A percentile compares a stretch with the other conserved stretches of the same genome.
Evolutionary conservation across 2,329 filamentous ascomycete genomes (phyloP).

Genomic region (Lasiodiplodia theobromae): DNA sequence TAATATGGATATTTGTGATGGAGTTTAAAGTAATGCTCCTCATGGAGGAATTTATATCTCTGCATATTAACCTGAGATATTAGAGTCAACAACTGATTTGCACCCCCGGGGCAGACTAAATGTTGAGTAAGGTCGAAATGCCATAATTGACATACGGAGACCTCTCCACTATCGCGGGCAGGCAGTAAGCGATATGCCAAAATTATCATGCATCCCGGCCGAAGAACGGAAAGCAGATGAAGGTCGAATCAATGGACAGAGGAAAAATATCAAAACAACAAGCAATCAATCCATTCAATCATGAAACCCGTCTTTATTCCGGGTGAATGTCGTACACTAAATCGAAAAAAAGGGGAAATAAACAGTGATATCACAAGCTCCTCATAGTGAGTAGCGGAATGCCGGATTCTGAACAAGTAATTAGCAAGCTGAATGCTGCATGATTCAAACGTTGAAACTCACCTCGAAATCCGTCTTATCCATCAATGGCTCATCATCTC

Average conservation of each 20-base stretch:
- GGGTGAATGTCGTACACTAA: not conserved
- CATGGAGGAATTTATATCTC: not conserved
- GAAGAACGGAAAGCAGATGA: no score
- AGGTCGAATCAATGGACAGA: not conserved
- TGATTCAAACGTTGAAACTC: not conserved
- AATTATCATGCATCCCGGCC: not conserved
- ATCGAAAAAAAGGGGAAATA: not conserved
- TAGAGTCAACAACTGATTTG: no score
- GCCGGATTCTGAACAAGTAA: constrained; percentile 13
- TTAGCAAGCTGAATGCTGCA: not conserved
- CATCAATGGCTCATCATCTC: constrained; percentile 12
- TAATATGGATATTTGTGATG: not conserved
- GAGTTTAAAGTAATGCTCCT: not conserved
- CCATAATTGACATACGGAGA: not conserved
- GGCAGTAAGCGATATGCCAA: not conserved
- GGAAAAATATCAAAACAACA: not conserved
- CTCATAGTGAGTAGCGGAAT: constrained; percentile 29
- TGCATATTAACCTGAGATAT: no score
- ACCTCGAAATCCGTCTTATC: constrained; percentile 29
- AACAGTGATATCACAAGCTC: not conserved
- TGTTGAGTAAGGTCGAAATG: not conserved
- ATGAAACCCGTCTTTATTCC: not conserved
- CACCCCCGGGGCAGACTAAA: no score
- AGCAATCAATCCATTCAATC: not conserved
- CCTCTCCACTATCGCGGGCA: not conserved